phyloP scores from a whole-genome alignment of 1,284 basidiomycete species.

The Anthracocystis setariae region DNA sequence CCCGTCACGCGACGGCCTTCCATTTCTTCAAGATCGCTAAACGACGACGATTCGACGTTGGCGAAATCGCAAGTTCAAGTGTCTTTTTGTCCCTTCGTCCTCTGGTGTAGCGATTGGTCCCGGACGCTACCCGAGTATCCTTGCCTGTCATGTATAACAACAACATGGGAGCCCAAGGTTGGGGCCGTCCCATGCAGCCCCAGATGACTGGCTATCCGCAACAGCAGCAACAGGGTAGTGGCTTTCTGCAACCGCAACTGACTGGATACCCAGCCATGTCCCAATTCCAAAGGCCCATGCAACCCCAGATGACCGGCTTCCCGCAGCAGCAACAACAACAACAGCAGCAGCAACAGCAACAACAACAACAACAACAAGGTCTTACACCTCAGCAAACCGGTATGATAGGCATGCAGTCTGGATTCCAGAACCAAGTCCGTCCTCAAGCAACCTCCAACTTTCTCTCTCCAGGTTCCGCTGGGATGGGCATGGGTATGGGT shows the following conservation, averaged over 20 bases:
- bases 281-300: slow-evolving; percentile 56
- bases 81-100: not conserved
- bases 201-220: slow-evolving; percentile 57
- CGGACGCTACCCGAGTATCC: slow-evolving; percentile 6
- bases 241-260: slow-evolving; percentile 52
- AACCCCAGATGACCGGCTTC: slow-evolving; percentile 35
- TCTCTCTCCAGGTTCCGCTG: slow-evolving; percentile 47
- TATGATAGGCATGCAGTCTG: slow-evolving; percentile 38
- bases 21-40: too few species aligned
- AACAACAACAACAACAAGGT: slow-evolving; percentile 44
- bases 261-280: slow-evolving; percentile 53
- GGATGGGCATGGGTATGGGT: slow-evolving; percentile 44
- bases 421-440: slow-evolving; percentile 7
- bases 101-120: slow-evolving; percentile 9
- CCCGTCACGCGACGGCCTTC: not conserved
- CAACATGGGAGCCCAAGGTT: slow-evolving; percentile 56
- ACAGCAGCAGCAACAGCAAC: too few species aligned
- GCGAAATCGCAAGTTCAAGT: not conserved
- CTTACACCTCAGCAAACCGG: slow-evolving; percentile 39
- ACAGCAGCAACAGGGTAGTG: slow-evolving; percentile 52
- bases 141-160: slow-evolving; percentile 53
- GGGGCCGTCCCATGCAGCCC: slow-evolving; percentile 53
- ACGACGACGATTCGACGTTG: not conserved
- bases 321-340: slow-evolving; percentile 40
- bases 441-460: slow-evolving; percentile 36